Conservation (phyloP, 495 filamentous ascomycete species). For the Thozetella sp. region DNA sequence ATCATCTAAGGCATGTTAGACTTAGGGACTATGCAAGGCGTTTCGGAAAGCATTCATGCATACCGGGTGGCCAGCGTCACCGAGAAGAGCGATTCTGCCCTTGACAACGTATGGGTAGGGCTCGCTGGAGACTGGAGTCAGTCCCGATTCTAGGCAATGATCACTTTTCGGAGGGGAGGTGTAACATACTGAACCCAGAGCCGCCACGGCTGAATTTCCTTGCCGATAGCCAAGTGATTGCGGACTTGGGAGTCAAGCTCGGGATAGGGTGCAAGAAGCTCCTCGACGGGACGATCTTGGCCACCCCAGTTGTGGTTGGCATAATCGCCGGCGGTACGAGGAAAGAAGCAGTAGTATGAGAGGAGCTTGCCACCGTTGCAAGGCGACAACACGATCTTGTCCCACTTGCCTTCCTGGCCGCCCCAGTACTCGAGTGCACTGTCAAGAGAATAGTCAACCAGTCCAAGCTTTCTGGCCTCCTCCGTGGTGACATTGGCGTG, state of each 20-base stretch:
- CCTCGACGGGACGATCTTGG: conserved; percentile 27
- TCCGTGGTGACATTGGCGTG: conserved; percentile 17
- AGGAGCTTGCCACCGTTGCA: conserved; percentile 47
- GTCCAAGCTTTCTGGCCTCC: conserved; percentile 39
- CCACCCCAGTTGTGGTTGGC: conserved; percentile 41
- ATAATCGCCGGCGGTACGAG: conserved; percentile 41
- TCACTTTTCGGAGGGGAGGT: neutral
- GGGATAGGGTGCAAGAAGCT: conserved; percentile 46
- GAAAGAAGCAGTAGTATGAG: conserved; percentile 55
- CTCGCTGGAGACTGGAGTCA: conserved; percentile 24
- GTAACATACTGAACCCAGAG: conserved; percentile 40
- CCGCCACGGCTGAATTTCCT: conserved; percentile 49
- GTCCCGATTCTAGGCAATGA: neutral
- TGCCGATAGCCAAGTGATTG: conserved; percentile 37
- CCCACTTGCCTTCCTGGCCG: conserved; percentile 42
- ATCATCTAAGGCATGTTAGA: conserved; percentile 34
- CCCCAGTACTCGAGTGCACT: conserved; percentile 52
- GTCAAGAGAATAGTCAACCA: conserved; percentile 44
- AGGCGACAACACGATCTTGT: conserved; percentile 50
- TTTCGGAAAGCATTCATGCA: conserved; percentile 42
- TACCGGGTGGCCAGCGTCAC: conserved; percentile 49
- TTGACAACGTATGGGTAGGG: conserved; percentile 28
- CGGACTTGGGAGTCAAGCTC: conserved; percentile 41
- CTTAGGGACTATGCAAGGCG: conserved; percentile 24
- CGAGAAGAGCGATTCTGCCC: conserved; percentile 35